A percentile compares a stretch with the other conserved stretches of the same genome.
phyloP scores from a whole-genome alignment of 2,329 filamentous ascomycete species.

The Raffaelea deltoideospora region DNA sequence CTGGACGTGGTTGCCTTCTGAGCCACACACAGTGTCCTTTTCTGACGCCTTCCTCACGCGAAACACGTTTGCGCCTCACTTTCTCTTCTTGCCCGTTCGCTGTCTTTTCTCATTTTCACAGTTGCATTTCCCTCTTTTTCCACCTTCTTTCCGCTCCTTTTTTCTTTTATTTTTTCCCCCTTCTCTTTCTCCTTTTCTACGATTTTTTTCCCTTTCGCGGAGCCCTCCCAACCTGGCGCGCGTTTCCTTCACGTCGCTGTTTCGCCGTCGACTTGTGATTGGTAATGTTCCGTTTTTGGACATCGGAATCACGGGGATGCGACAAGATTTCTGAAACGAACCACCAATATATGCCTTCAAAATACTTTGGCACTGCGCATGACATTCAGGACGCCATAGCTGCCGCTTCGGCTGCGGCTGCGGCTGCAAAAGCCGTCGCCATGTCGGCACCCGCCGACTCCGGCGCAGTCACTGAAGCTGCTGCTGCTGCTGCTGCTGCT shows the following conservation, averaged over 20 bases:
- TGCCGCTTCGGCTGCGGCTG: not conserved
- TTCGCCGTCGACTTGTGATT: constrained; percentile 20
- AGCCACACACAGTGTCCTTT: not conserved
- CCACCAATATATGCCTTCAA: constrained; percentile 20
- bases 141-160: not conserved
- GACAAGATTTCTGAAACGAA: constrained; percentile 31
- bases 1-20: not conserved
- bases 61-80: not conserved
- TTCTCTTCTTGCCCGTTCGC: not conserved
- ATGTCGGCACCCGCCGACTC: too few relatives aligned
- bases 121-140: not conserved
- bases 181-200: not conserved
- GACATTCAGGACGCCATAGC: not conserved
- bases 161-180: not conserved
- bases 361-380: constrained; percentile 13
- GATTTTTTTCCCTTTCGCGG: not conserved
- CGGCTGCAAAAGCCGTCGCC: not conserved
- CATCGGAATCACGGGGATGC: constrained; percentile 41
- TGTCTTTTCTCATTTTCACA: not conserved
- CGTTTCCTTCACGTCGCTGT: constrained; percentile 5
- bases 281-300: constrained; percentile 50
- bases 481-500: constrained; percentile 3
- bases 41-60: not conserved
- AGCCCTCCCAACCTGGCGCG: not conserved
- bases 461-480: constrained; percentile 11